Evolutionary conservation across 2,329 filamentous ascomycete species (phyloP), one percentile per base, ranked within the genome.

Genomic region (Ilyonectria mors-panacis): DNA sequence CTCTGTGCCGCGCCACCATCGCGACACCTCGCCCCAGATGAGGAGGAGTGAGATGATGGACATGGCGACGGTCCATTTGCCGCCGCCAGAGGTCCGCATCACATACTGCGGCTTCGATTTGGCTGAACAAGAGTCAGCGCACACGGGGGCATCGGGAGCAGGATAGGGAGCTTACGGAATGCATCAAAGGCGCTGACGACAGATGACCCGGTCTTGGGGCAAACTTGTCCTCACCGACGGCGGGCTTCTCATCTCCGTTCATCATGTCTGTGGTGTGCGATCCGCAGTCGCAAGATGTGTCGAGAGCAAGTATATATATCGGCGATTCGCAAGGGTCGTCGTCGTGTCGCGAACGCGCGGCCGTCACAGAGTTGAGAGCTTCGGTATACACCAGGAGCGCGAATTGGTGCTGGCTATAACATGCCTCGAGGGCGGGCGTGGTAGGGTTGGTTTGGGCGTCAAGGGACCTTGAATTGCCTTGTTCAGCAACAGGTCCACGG

Each of bases 31-130:
- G 57, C 90, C 89, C 84, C 92, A 90, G 73, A 93, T 85, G 66
- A 99, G 92, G 69, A 94, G 78, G 69, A 91, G 79, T 70, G 94
- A 96, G 70, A 97, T 85, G 57, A 93, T 70, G 67, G 92, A 84
- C 83, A 99, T 93, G 58, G 91, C 88, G 54, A 98, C 88, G 23
- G 96, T 98, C 93, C 95, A 98, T 83, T 97, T 94, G 69, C 95
- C 95, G 76, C 96, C 97, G 76, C 93, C 92, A 42, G 92, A 88
- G 35, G 94, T 97, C 71, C 91, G 89, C 53, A 93, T 92, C 62
- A 96, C 91, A 82, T 98, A 99, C 78, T 95, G 94, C 17, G 95
- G 90, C 85, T 98, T 98, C 60, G 95, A 94, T 86, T 99, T 98
- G 73, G 96, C 95, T 97, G 78, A 19, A 8, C 8, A 12, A n/a